Conservation (phyloP, 805 yeast genomes). For the Metschnikowia baotianmanensis region DNA sequence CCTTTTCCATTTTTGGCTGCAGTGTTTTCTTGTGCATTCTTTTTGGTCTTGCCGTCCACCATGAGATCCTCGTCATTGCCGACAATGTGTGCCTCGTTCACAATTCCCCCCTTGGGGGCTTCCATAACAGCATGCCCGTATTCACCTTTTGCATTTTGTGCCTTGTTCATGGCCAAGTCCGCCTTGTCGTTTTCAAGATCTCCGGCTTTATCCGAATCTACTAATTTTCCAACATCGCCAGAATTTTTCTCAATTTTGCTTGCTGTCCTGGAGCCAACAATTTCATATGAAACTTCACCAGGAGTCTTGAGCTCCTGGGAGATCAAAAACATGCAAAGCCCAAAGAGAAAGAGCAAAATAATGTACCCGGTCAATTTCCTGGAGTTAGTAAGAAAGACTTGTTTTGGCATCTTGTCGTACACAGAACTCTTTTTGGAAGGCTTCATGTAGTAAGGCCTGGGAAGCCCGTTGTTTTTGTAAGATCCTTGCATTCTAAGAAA, state of each 20-base stretch:
- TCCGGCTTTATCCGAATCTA: slow-evolving; percentile 26
- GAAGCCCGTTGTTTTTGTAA: slow-evolving; percentile 41
- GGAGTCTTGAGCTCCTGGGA: slow-evolving; percentile 34
- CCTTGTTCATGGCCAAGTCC: slow-evolving; percentile 40
- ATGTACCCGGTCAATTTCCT: slow-evolving; percentile 40
- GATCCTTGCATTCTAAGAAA: slow-evolving; percentile 39
- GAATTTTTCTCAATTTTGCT: slow-evolving; percentile 14
- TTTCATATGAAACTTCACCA: slow-evolving; percentile 30
- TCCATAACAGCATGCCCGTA: slow-evolving; percentile 39
- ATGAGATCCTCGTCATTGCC: slow-evolving; percentile 38
- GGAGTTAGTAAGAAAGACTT: slow-evolving; percentile 35
- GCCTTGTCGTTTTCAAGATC: slow-evolving; percentile 34
- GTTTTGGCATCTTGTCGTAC: slow-evolving; percentile 32
- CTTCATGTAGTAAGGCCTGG: slow-evolving; percentile 47
- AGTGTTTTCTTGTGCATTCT: slow-evolving; percentile 1
- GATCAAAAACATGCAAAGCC: slow-evolving; percentile 35
- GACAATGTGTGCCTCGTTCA: slow-evolving; percentile 44
- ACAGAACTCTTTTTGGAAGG: slow-evolving; percentile 38
- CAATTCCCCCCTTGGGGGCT: slow-evolving; percentile 48
- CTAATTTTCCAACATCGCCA: slow-evolving; percentile 30
- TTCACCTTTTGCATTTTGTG: slow-evolving; percentile 38
- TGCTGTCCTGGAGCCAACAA: slow-evolving; percentile 17
- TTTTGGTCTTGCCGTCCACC: slow-evolving; percentile 18
- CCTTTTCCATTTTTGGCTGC: slow-evolving; percentile 9
- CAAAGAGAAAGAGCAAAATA: slow-evolving; percentile 31